These are phyloP conservation scores for Psilocybe tampanensis DNA, from an alignment of 768 basidiomycete genomes.

Conservation along the genomic window DNA sequence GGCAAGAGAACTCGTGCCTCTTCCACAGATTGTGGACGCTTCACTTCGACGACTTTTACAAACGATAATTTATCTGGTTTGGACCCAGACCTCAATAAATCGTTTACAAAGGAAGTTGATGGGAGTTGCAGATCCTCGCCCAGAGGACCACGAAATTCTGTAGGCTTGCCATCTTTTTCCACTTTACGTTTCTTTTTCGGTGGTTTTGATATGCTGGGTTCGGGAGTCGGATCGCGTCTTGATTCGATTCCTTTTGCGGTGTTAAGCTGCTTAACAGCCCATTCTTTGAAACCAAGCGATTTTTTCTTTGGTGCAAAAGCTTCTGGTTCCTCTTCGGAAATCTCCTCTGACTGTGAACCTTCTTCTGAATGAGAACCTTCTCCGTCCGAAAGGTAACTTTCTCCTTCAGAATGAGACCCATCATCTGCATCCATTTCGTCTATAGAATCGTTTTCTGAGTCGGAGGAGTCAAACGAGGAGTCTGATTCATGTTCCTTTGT, in stretches of 20 bases:
- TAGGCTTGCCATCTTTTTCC: slow-evolving; percentile 26
- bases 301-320: slow-evolving; percentile 13
- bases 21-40: slow-evolving; percentile 69
- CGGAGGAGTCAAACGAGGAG: slow-evolving; percentile 76
- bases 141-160: slow-evolving; percentile 74
- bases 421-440: slow-evolving; percentile 33
- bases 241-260: slow-evolving; percentile 40
- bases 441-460: slow-evolving; percentile 68
- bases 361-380: background rate
- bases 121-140: slow-evolving; percentile 75
- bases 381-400: slow-evolving; percentile 19
- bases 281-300: slow-evolving; percentile 73
- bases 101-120: slow-evolving; percentile 61
- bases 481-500: slow-evolving; percentile 51
- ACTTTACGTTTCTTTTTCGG: slow-evolving; percentile 52
- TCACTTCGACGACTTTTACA: slow-evolving; percentile 53
- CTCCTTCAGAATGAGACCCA: slow-evolving; percentile 22
- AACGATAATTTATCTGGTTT: slow-evolving; percentile 20
- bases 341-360: slow-evolving; percentile 12
- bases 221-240: slow-evolving; percentile 17
- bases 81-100: slow-evolving; percentile 32
- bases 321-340: slow-evolving; percentile 35
- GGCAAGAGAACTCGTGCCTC: slow-evolving; percentile 81
- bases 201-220: slow-evolving; percentile 19
- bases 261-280: slow-evolving; percentile 83